Evolutionary conservation across 495 filamentous ascomycete genomes (phyloP), one percentile per base, ranked within the genome.

Genomic region (Aspergillus campestris): DNA sequence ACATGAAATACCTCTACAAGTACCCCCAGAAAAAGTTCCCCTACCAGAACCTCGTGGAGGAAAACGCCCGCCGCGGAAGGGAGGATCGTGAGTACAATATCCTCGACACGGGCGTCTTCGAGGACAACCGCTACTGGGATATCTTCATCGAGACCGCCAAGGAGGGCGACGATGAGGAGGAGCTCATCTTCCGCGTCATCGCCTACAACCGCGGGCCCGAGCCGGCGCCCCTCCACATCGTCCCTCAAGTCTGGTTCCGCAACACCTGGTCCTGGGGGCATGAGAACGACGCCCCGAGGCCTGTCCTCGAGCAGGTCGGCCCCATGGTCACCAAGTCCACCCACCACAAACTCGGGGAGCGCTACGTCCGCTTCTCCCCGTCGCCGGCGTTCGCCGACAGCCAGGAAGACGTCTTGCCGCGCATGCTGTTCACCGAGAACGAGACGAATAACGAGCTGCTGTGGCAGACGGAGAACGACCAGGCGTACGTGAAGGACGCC

Each of bases 1-100:
- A 97, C 71, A 97, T 97, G 91, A 97, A 97, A 64, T 92, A 79
- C 56, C 82, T 95, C 50, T 97, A 97, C 76, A 97, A 96, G 64
- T 94, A 95, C 54, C 91, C 91, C 0, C 91, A 97, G 69, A 74
- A 75, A 55, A 79, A 83, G 38, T 97, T 97, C 53, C 91, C 91
- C 2, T 97, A 97, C 63, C 76, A 95, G 55, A 79, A 94, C 48
- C 69, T 97, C 12, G 65, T 92, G 31, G 72, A 86, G 44, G 86
- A 91, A 57, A 97, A 95, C 58, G 86, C 82, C 27, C 77, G 72
- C 44, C 84, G 89, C 13, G 71, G 75, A 34, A 84, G 79, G 53
- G 52, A 77, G 45, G 91, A 94, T 34, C 78, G 74, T 27, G 91
- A 97, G 58, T 96, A 95, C 65, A 90, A 95, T 61, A 72, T 96